Base-by-base conservation (phyloP, 2,329 filamentous ascomycete species). In the Neoascochyta sp. region DNA sequence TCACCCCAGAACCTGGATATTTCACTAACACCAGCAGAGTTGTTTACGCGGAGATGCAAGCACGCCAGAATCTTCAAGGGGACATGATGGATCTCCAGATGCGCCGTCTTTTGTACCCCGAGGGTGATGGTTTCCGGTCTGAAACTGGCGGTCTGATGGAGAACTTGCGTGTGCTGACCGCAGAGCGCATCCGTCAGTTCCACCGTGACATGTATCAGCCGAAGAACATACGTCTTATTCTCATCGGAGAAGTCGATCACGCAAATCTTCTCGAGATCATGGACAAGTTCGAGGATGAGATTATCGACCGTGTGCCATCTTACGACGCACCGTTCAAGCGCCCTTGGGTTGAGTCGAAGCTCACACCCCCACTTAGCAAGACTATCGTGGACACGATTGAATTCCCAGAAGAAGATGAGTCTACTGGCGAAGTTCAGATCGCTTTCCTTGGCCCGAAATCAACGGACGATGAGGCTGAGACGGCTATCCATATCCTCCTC, bases 11-110 rank as follows among this genome's bases (percentile, higher is more conserved):
- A 7, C 4, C 9, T 7, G 7, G 26, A 3, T 16, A n/a, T n/a
- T 23, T 13, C 12, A 22, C 42, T 57, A 26, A 60, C 24, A 3
- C 4, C 7, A 9, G 10, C 12, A 64, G 88, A 41, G 89, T 95
- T 1, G 92, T 98, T 7, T 98, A 98, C 65, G 95, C 90, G 0
- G 92, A 98, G 65, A 98, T 98, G 92, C 92, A 98, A 65, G 92
- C 82, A 14, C 80, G 95, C 2, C 85, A 96, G 57, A 94, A 94
- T 57, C 81, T 79, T 29, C 81, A 84, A 45, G 71, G 74, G 6
- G 87, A 95, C 60, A 77, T 96, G 36, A 95, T 96, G 76, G 86
- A 95, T 43, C 71, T 95, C 34, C 76, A 78, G 43, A 82, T 86
- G 29, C 81, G 86, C 22, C 79, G 86, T 3, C 69, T 92, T 24